phyloP scores from a whole-genome alignment of 495 filamentous ascomycete genomes.

The Lentithecium fluviatile region DNA sequence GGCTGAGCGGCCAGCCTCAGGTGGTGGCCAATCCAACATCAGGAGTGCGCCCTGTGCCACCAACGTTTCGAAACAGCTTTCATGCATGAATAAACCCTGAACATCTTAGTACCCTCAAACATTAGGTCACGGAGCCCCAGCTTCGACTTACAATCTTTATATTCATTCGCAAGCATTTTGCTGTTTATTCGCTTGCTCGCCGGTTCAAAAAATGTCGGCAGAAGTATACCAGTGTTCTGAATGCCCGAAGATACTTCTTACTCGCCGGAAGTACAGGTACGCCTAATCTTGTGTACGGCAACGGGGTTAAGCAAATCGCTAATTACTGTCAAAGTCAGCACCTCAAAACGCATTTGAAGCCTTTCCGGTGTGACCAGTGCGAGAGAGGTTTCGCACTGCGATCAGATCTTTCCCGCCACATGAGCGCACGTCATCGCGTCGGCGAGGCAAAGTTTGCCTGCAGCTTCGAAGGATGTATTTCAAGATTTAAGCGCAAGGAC shows the following conservation, averaged over 20 bases:
- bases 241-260: not conserved
- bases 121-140: no score
- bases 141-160: no score
- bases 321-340: conserved; percentile 4
- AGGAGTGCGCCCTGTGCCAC: no score
- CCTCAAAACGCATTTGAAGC: conserved; percentile 16
- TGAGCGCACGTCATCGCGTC: conserved; percentile 1
- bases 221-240: not conserved
- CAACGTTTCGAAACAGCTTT: no score
- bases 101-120: no score
- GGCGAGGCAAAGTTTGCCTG: not conserved
- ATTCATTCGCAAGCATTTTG: no score
- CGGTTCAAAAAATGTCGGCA: not conserved
- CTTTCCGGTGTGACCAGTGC: conserved; percentile 5
- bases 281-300: not conserved
- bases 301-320: not conserved
- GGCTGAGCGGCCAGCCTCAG: no score
- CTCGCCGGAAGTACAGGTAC: not conserved
- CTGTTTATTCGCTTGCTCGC: no score
- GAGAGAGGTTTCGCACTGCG: conserved; percentile 6
- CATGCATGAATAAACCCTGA: no score
- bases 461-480: not conserved
- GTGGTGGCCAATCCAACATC: no score
- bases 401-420: conserved; percentile 8
- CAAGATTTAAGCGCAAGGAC: conserved; percentile 10